Evolutionary conservation across 192 early-diverging fungal genomes (phyloP).

Genomic region (Entomortierella chlamydospora): DNA sequence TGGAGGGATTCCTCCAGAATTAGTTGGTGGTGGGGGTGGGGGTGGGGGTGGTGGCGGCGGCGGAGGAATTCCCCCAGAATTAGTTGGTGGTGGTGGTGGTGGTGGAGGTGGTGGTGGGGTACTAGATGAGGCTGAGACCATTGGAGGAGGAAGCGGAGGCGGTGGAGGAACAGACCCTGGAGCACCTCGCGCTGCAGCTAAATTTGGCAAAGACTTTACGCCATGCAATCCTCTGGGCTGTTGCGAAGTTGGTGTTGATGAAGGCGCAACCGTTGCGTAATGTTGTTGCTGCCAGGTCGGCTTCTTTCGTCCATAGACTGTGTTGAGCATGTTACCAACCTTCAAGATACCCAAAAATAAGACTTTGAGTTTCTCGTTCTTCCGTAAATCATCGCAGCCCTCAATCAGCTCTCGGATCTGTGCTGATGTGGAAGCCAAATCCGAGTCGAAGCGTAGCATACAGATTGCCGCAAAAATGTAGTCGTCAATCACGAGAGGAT

Average conservation of each 20-base stretch:
- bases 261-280: neutral
- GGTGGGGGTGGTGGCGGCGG: conserved; percentile 15
- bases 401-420: conserved; percentile 40
- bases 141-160: conserved; percentile 21
- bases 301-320: conserved; percentile 43
- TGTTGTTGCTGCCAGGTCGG: conserved; percentile 33
- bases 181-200: neutral
- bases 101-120: conserved; percentile 27
- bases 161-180: neutral
- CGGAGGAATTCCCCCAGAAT: neutral
- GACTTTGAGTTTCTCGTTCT: conserved; percentile 39
- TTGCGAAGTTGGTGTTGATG: neutral
- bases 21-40: conserved; percentile 1
- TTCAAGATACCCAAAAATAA: conserved; percentile 45
- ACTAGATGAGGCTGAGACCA: neutral
- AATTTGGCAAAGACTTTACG: conserved; percentile 24
- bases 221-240: conserved; percentile 1
- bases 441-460: conserved; percentile 41
- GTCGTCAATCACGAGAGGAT: conserved; percentile 34
- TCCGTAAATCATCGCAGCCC: conserved; percentile 34
- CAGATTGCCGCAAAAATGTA: conserved; percentile 45
- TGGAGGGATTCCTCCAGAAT: neutral
- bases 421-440: conserved; percentile 16
- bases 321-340: conserved; percentile 51
- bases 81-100: neutral